These are phyloP conservation scores for Aphanomyces astaci DNA, from an alignment of 352 stramenopile species.

Conservation along the genomic window DNA sequence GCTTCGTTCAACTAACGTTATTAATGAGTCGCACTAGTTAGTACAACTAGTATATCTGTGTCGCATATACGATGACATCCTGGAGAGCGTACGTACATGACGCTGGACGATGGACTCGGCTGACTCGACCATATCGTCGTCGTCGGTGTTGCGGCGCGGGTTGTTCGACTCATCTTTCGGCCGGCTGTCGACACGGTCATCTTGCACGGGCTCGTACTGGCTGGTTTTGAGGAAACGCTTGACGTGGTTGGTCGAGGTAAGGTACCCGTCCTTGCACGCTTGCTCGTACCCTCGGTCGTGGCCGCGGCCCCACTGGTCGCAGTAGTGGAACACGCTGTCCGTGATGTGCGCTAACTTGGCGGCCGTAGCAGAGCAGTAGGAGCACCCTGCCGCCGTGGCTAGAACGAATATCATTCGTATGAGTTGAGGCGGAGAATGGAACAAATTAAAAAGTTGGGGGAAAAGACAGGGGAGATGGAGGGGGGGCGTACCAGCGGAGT, in stretches of 20 bases:
- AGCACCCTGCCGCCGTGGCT: neutral
- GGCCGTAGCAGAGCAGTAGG: neutral
- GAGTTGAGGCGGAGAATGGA: too few species aligned
- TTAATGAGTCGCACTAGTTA: too few species aligned
- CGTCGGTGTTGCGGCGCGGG: neutral
- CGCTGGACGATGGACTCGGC: conserved; percentile 17
- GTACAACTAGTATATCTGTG: too few species aligned
- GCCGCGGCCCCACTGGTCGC: conserved; percentile 17
- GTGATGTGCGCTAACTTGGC: neutral
- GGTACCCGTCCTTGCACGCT: conserved; percentile 3
- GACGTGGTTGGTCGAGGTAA: neutral
- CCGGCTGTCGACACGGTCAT: neutral
- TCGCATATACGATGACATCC: too few species aligned
- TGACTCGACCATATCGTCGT: conserved; percentile 8
- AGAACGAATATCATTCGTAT: too few species aligned
- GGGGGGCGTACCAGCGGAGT: neutral
- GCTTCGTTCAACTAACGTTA: conserved; percentile 15
- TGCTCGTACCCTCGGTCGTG: neutral
- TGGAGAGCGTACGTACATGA: neutral
- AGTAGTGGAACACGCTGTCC: conserved; percentile 2
- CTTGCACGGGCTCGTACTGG: neutral
- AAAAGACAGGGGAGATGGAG: too few species aligned
- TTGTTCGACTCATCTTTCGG: too few species aligned
- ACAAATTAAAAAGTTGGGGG: too few species aligned
- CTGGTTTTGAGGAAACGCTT: neutral